phyloP scores from a whole-genome alignment of 2,329 filamentous ascomycete genomes.

The Ceratocystis cacaofunesta region DNA sequence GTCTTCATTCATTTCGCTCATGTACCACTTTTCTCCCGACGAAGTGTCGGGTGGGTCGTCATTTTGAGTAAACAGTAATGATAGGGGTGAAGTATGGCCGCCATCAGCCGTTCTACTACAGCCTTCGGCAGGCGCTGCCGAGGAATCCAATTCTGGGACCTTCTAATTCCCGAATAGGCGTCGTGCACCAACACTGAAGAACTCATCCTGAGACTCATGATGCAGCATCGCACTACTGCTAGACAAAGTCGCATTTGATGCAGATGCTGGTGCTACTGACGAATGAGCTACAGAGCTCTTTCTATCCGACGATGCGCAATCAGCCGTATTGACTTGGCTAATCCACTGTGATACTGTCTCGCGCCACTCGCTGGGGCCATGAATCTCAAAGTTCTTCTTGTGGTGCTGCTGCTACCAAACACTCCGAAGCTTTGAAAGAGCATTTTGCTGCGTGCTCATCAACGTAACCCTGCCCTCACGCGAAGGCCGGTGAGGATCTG shows the following conservation, averaged over 20 bases:
- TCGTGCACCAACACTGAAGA: constrained; percentile 1
- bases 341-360: neutral
- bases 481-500: neutral
- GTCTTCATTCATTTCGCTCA: neutral
- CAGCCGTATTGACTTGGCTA: neutral
- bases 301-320: neutral
- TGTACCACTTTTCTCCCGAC: neutral
- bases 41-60: neutral
- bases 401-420: neutral
- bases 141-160: neutral
- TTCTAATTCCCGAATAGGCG: neutral
- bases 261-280: neutral
- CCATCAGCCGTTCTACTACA: neutral
- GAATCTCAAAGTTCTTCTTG: neutral
- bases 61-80: neutral
- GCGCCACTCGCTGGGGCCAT: neutral
- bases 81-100: neutral
- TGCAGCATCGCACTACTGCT: neutral
- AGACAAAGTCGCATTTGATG: neutral
- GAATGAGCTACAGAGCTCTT: neutral
- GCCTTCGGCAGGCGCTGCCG: neutral
- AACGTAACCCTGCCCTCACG: no score
- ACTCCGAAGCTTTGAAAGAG: neutral
- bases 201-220: neutral
- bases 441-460: neutral